Evolutionary conservation across 1,139 yeast genomes (phyloP), one percentile per base, ranked within the genome.

Genomic region (Hanseniaspora gamundiae): DNA sequence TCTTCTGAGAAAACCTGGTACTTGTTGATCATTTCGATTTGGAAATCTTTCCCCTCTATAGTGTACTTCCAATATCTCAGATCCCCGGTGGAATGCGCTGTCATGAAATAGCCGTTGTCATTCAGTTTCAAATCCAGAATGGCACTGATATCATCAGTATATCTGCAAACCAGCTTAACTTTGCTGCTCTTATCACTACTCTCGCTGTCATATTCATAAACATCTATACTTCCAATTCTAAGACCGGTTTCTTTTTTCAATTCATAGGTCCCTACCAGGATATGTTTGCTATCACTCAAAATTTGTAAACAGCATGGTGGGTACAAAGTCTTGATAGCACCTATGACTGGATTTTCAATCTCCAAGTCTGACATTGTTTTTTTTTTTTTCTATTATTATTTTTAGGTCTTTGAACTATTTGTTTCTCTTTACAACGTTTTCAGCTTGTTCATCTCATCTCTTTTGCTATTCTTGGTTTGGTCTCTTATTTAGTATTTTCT

Each of bases 241-340:
- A 59, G 51, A 1, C 80, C 78, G 20, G 72, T 62, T 13, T 73
- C 71, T 45, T 74, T 68, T 45, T 82, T 77, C 33, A 88, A 66
- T 47, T 80, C 75, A 58, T 91, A 91, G 0, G 95, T 85, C 0
- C 96, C 96, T 1, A 85, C 62, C 20, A 84, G 57, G 2, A 85
- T 52, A 14, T 72, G 57, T 0, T 71, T 52, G 3, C 40, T 42
- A 9, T 67, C 60, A 43, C 74, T 71, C 0, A 55, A 49, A 0
- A 86, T 85, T 44, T 75, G 76, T 8, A 88, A 62, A 45, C 87
- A 80, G 57, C 97, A 91, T 1, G 97, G 96, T 0, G 97, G 97
- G 3, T 78, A 64, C 2, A 64, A 61, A 0, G 87, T 70, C 38
- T 59, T 63, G 9, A 67, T 49, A 24, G 48, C 41, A n/a, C 20